Base-by-base conservation (phyloP, 257 asterid genomes). In the Scutellaria galericulata region DNA sequence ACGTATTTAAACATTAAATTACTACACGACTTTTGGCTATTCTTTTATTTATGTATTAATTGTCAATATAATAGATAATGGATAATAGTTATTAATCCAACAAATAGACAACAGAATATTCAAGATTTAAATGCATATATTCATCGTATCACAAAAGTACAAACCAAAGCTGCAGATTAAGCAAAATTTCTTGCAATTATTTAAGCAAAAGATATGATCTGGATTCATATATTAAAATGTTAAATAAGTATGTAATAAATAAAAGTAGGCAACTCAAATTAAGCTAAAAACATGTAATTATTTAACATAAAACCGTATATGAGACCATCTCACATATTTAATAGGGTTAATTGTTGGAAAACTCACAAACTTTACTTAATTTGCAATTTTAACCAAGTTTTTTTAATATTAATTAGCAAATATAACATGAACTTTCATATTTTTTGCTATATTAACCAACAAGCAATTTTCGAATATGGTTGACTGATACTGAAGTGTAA, bases 251-350 rank as follows among this genome's bases (percentile, higher is more conserved):
- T 7, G n/a, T n/a, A 61, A 18, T 27, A 18, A 40, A 18, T 18
- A 64, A 56, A 58, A 60, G 51, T 37, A 65, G 12, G 9, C 40
- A 71, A 47, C 39, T 55, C 64, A 45, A n/a, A 54, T 61, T 72
- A 72, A 60, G 70, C 5, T 52, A 27, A 61, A 70, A 65, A 75
- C 44, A 47, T 71, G 35, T 35, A 18, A 18, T 18, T 18, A 7
- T 15, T 31, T 31, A 2, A 3, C 37, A 31, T 31, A 31, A 2
- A 31, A 31, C 1, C 37, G 3, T 31, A 3, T 27, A 31, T 31
- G 5, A 31, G 5, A 31, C 37, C 27, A 1, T 24, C 27, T 24
- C 27, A 24, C 2, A 24, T 24, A 24, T 24, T 24, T 24, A 1
- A 24, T 24, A 24, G 2, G 27, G 27, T 24, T 24, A 24, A 24